A percentile compares a stretch with the other conserved stretches of the same genome.
Evolutionary conservation across 768 basidiomycete genomes (phyloP).

Genomic region (Glaciozyma antarctica): DNA sequence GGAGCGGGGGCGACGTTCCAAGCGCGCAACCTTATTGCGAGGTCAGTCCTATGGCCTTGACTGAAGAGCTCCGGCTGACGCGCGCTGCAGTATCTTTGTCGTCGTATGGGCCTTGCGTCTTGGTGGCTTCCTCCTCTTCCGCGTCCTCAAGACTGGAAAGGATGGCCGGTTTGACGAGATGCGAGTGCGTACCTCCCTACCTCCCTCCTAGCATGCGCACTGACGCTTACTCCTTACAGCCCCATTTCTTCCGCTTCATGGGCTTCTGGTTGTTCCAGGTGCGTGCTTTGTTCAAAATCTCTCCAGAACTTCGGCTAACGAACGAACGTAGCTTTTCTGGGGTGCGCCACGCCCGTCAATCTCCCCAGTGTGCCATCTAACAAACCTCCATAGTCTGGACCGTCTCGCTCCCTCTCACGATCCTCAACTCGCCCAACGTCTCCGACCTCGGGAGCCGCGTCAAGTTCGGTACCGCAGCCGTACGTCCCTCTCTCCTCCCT

Average conservation of each 20-base stretch:
- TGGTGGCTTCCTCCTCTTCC: slow-evolving; percentile 58
- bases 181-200: slow-evolving; percentile 37
- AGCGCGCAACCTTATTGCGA: slow-evolving; percentile 49
- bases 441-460: slow-evolving; percentile 47
- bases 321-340: too few relatives aligned
- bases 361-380: too few relatives aligned
- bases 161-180: slow-evolving; percentile 62
- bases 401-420: slow-evolving; percentile 55
- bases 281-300: too few relatives aligned
- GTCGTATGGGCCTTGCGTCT: slow-evolving; percentile 60
- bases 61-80: slow-evolving; percentile 12
- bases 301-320: too few relatives aligned
- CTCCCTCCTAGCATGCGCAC: too few relatives aligned
- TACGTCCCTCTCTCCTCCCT: neutral
- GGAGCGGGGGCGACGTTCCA: slow-evolving; percentile 48
- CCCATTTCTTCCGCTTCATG: slow-evolving; percentile 57
- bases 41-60: slow-evolving; percentile 27
- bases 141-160: slow-evolving; percentile 59
- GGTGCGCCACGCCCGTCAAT: too few relatives aligned
- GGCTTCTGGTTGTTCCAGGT: slow-evolving; percentile 49
- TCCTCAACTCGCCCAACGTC: slow-evolving; percentile 60
- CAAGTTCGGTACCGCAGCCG: slow-evolving; percentile 53
- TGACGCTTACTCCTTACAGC: neutral
- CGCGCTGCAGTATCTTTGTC: slow-evolving; percentile 45
- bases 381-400: slow-evolving; percentile 40